Evolutionary conservation across 2,329 filamentous ascomycete genomes (phyloP).

Genomic region (Ascochyta pisi): DNA sequence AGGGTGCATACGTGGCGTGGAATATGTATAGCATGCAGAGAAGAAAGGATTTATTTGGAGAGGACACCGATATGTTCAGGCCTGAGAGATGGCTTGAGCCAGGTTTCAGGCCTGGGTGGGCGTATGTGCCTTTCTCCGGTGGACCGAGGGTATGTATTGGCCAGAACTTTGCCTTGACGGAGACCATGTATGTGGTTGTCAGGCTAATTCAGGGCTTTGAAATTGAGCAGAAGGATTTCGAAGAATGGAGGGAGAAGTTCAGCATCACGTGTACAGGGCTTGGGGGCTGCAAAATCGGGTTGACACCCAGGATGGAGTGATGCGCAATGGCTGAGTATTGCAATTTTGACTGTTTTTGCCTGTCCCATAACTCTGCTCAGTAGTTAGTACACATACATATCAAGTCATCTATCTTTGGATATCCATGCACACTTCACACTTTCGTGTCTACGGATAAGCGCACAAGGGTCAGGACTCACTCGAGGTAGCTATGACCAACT

Average conservation of each 20-base stretch:
- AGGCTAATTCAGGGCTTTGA: conserved; percentile 31
- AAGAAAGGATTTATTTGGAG: conserved; percentile 40
- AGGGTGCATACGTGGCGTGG: conserved; percentile 29
- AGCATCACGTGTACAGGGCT: conserved; percentile 25
- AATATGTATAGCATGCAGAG: conserved; percentile 38
- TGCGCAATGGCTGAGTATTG: no score
- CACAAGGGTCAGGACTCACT: no score
- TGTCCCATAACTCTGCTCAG: no score
- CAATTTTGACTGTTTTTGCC: no score
- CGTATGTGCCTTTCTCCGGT: conserved; percentile 37
- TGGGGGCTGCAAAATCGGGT: conserved; percentile 27
- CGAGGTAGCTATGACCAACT: no score
- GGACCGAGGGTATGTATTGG: conserved; percentile 39
- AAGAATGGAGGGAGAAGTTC: conserved; percentile 34
- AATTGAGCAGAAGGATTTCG: conserved; percentile 26
- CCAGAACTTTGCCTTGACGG: conserved; percentile 36
- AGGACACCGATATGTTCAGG: conserved; percentile 39
- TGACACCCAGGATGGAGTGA: conserved; percentile 8
- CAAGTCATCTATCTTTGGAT: no score
- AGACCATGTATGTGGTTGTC: conserved; percentile 31
- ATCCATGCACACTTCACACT: no score
- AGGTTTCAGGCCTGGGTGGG: conserved; percentile 33
- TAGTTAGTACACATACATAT: no score
- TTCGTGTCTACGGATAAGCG: no score
- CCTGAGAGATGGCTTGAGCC: conserved; percentile 45